phyloP scores from a whole-genome alignment of 2,329 filamentous ascomycete species.

The Phoma sp. region DNA sequence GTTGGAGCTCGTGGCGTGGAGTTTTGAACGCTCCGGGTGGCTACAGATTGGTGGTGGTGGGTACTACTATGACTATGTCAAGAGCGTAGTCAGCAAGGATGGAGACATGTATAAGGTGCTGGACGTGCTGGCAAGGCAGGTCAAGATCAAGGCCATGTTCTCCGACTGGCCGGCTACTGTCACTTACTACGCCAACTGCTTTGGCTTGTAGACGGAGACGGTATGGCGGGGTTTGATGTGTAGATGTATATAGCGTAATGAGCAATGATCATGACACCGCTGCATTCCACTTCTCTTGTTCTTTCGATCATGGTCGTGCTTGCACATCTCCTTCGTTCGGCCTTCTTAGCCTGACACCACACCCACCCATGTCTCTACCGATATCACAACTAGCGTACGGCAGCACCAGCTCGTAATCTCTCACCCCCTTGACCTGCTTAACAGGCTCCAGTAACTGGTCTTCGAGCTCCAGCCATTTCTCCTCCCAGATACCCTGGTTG shows the following conservation, averaged over 20 bases:
- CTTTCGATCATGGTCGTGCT: background rate
- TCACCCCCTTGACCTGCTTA: constrained; percentile 25
- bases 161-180: constrained; percentile 73
- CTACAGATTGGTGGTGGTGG: constrained; percentile 57
- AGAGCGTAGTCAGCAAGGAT: constrained; percentile 63
- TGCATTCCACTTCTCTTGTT: background rate
- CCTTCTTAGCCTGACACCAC: constrained; percentile 26
- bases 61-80: constrained; percentile 51
- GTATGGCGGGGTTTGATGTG: too few relatives aligned
- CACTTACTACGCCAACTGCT: constrained; percentile 76
- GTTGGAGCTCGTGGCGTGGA: constrained; percentile 72
- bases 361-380: constrained; percentile 36
- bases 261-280: background rate
- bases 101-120: constrained; percentile 70
- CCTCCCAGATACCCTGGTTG: constrained; percentile 38
- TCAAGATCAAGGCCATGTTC: constrained; percentile 68
- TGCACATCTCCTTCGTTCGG: constrained; percentile 20
- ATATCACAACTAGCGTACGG: constrained; percentile 39
- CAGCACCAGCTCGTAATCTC: constrained; percentile 33
- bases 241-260: background rate
- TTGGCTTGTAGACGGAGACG: constrained; percentile 49
- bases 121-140: constrained; percentile 67
- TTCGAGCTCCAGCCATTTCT: constrained; percentile 38
- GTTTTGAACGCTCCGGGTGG: constrained; percentile 69
- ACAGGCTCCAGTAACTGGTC: constrained; percentile 32